Percentiles rank a stretch among this genome's conserved stretches.
Conservation (phyloP, 1,139 yeast species). For the Yamadazyma kanchanaburiensis region DNA sequence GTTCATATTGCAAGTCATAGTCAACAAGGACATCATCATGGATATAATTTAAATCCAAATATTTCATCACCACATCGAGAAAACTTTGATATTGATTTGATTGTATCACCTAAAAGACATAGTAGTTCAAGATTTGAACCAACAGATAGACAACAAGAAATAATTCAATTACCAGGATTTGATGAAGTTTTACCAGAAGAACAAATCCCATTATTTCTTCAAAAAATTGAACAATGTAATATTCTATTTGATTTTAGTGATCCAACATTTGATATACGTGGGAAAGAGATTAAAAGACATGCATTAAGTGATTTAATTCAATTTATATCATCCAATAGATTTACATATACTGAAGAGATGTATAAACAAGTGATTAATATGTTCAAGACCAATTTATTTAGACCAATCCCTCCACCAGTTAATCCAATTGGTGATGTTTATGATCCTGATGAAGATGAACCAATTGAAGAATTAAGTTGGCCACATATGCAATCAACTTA, state of each 20-base stretch:
- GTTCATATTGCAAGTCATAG: conserved; percentile 21
- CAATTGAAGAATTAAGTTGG: conserved; percentile 95
- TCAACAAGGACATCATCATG: conserved; percentile 28
- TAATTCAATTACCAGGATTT: conserved; percentile 80
- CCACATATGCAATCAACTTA: conserved; percentile 98
- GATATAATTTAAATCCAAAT: conserved; percentile 36
- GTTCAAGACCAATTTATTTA: conserved; percentile 84
- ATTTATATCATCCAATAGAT: conserved; percentile 76
- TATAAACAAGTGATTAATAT: conserved; percentile 83
- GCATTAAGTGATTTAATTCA: conserved; percentile 88
- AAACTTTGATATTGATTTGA: conserved; percentile 43
- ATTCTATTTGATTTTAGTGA: conserved; percentile 91
- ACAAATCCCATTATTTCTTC: conserved; percentile 75
- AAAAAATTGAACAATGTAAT: conserved; percentile 92
- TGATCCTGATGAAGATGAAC: conserved; percentile 99
- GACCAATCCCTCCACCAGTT: conserved; percentile 98
- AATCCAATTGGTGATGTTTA: conserved; percentile 94
- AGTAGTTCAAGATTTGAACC: conserved; percentile 92
- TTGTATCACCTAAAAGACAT: conserved; percentile 80
- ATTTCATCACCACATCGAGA: conserved; percentile 45
- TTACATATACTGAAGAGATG: conserved; percentile 87
- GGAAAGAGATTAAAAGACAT: conserved; percentile 85
- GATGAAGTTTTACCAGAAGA: conserved; percentile 89
- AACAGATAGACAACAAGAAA: conserved; percentile 61
- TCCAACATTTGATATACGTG: conserved; percentile 87